Conservation (phyloP, 768 basidiomycete species). For the Astraeus odoratus region DNA sequence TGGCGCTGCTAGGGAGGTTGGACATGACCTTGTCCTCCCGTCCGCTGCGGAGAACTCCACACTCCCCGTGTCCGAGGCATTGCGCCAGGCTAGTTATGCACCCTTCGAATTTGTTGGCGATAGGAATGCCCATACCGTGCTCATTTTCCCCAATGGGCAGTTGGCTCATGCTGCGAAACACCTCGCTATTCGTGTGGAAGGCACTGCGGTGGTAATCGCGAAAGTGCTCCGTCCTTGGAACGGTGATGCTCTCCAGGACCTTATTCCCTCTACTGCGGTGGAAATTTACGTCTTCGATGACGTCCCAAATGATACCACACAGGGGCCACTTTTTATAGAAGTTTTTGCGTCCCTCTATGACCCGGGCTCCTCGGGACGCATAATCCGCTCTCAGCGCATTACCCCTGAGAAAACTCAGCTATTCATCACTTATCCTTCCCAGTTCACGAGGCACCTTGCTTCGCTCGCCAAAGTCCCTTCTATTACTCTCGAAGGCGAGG, state of each 20-base stretch:
- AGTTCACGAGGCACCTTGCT: constrained; percentile 38
- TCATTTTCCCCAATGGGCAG: constrained; percentile 73
- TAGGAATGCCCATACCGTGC: constrained; percentile 49
- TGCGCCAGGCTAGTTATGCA: constrained; percentile 56
- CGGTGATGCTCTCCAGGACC: constrained; percentile 49
- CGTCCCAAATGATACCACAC: constrained; percentile 52
- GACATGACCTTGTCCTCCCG: constrained; percentile 42
- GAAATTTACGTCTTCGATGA: constrained; percentile 74
- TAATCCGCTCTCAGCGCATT: constrained; percentile 51
- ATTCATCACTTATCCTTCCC: constrained; percentile 38
- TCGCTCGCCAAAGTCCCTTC: constrained; percentile 21
- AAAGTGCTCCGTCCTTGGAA: constrained; percentile 84
- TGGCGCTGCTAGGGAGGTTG: constrained; percentile 68
- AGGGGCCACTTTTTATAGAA: constrained; percentile 65
- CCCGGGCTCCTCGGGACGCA: constrained; percentile 25
- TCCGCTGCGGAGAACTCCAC: constrained; percentile 25
- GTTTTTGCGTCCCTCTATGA: constrained; percentile 56
- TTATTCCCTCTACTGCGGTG: constrained; percentile 53
- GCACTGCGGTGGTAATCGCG: constrained; percentile 63
- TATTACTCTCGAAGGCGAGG: constrained; percentile 19
- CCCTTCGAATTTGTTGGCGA: constrained; percentile 75
- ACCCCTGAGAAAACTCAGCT: constrained; percentile 50
- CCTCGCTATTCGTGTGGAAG: constrained; percentile 34
- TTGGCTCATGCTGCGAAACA: constrained; percentile 60
- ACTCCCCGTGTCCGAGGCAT: constrained; percentile 37